Evolutionary conservation across 116 monocot genomes (phyloP).

Genomic region (Iris pallida): DNA sequence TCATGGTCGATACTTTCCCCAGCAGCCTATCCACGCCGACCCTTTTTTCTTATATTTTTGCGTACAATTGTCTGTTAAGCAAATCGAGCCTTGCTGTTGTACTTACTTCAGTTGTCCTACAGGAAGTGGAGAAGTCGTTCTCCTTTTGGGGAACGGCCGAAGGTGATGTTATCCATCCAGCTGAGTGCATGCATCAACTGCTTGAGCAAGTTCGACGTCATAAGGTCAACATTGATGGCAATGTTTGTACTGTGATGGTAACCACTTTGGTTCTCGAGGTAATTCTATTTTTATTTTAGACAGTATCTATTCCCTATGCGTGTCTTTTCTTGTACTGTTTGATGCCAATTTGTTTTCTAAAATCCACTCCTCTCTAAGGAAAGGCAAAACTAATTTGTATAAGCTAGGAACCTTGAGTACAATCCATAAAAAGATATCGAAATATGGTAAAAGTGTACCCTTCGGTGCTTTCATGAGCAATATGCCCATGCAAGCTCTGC

Average conservation of each 20-base stretch:
- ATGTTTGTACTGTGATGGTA: conserved; percentile 78
- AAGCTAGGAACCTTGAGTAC: no score
- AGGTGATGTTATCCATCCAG: conserved; percentile 61
- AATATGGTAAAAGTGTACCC: no score
- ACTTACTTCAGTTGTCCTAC: not conserved
- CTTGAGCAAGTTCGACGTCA: conserved; percentile 66
- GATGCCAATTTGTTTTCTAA: no score
- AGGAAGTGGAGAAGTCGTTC: conserved; percentile 63
- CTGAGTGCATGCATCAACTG: conserved; percentile 75
- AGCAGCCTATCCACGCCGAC: not conserved
- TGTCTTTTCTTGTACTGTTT: no score
- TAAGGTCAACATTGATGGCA: conserved; percentile 71
- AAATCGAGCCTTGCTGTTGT: not conserved
- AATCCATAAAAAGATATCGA: no score
- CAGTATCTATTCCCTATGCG: no score
- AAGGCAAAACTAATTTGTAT: no score
- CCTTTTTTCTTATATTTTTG: not conserved
- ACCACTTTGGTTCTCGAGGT: conserved; percentile 75
- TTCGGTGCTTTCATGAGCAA: no score
- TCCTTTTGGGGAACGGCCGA: conserved; percentile 57
- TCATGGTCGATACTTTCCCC: no score
- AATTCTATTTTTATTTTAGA: conserved; percentile 1
- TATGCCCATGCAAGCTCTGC: no score
- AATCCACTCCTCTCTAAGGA: no score
- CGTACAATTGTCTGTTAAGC: not conserved